phyloP scores from a whole-genome alignment of 176 grass and related monocot genomes.

The Aegilops sharonensis region DNA sequence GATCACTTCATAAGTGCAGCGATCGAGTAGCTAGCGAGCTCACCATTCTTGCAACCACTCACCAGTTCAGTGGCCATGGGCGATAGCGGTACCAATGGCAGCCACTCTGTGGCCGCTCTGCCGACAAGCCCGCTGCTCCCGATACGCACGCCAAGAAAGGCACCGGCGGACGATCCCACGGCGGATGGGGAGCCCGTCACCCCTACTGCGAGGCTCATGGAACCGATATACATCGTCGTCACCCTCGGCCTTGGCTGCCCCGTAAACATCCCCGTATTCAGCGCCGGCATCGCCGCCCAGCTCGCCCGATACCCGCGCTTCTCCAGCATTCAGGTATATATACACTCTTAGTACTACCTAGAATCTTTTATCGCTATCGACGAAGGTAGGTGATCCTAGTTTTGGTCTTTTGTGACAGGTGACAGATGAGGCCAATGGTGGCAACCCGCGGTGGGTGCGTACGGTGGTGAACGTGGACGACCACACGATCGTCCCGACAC shows the following conservation, averaged over 20 bases:
- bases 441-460: not conserved
- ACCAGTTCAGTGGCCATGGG: not conserved
- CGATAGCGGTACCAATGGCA: not conserved
- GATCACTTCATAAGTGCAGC: too few species aligned
- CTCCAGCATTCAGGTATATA: not conserved
- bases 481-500: not conserved
- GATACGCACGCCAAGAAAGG: not conserved
- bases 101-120: not conserved
- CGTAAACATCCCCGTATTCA: not conserved
- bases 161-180: conserved; percentile 25
- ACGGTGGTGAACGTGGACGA: not conserved
- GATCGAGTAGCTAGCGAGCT: too few species aligned
- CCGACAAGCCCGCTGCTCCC: not conserved
- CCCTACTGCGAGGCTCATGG: not conserved
- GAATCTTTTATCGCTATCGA: too few species aligned
- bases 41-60: too few species aligned
- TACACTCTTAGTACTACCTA: not conserved
- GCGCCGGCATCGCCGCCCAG: not conserved
- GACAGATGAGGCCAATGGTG: not conserved
- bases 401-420: not conserved
- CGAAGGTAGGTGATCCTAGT: too few species aligned
- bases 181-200: not conserved
- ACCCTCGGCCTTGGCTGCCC: not conserved
- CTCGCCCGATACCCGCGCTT: not conserved
- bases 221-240: not conserved